Conservation (phyloP, 2,329 filamentous ascomycete species). For the Stachybotrys chlorohalonatus region DNA sequence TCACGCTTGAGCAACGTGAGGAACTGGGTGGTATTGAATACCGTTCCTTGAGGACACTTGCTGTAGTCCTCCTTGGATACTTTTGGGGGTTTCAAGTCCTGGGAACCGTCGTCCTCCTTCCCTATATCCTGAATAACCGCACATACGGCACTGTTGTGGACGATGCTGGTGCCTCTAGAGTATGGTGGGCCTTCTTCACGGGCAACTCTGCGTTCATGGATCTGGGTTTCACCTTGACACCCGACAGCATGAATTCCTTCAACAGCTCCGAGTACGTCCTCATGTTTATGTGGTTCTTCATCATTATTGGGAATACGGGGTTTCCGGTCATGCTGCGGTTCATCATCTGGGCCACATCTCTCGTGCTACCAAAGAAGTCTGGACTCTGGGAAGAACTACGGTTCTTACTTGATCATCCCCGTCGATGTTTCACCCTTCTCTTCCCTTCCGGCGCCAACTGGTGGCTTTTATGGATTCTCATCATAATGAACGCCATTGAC, state of each 20-base stretch:
- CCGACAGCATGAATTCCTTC: conserved; percentile 91
- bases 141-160: conserved; percentile 60
- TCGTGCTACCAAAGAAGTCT: conserved; percentile 53
- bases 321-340: conserved; percentile 93
- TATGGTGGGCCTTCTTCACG: conserved; percentile 93
- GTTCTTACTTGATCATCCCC: conserved; percentile 88
- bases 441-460: conserved; percentile 88
- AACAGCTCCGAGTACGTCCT: conserved; percentile 67
- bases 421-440: conserved; percentile 89
- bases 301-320: conserved; percentile 90
- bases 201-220: conserved; percentile 87
- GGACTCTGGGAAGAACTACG: conserved; percentile 81
- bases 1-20: conserved; percentile 85
- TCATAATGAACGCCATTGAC: conserved; percentile 75
- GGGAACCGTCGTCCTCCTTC: conserved; percentile 62
- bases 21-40: conserved; percentile 97
- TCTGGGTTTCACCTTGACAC: conserved; percentile 84
- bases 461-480: conserved; percentile 87
- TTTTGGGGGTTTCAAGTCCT: conserved; percentile 77
- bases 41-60: conserved; percentile 78
- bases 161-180: conserved; percentile 49
- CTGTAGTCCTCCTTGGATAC: conserved; percentile 68
- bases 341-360: conserved; percentile 75
- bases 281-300: conserved; percentile 72
- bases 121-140: conserved; percentile 64